phyloP scores from a whole-genome alignment of 257 asterid species.

The Buddleja alternifolia region DNA sequence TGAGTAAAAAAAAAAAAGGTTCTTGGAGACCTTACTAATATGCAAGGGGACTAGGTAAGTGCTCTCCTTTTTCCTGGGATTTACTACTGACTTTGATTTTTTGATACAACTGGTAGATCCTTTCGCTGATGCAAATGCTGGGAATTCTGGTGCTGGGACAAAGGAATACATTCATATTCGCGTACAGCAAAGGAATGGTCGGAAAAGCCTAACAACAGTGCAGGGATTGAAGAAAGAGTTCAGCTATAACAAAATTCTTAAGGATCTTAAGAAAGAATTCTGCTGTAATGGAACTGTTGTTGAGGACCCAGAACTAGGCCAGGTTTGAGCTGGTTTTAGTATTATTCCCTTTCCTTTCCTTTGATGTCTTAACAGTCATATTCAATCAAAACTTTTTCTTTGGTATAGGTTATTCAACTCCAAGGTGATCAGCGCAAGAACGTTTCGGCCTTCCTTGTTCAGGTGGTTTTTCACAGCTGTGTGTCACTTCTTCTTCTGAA shows the following conservation, averaged over 20 bases:
- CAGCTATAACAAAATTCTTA: slow-evolving; percentile 67
- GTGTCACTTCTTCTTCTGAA: neutral
- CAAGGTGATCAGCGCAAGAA: slow-evolving; percentile 91
- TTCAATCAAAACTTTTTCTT: neutral
- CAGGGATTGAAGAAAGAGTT: slow-evolving; percentile 62
- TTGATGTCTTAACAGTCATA: neutral
- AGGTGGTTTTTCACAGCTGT: slow-evolving; percentile 35
- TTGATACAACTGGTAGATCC: slow-evolving; percentile 37
- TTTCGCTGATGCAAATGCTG: slow-evolving; percentile 65
- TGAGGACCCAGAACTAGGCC: slow-evolving; percentile 89
- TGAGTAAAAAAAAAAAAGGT: too few relatives aligned
- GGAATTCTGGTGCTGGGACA: slow-evolving; percentile 56
- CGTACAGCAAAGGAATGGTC: slow-evolving; percentile 51
- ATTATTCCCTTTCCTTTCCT: neutral
- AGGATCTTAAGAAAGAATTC: slow-evolving; percentile 87
- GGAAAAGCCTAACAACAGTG: slow-evolving; percentile 58
- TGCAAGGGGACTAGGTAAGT: too few relatives aligned
- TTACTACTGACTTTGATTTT: neutral
- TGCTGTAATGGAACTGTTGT: slow-evolving; percentile 97
- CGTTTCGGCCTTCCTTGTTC: slow-evolving; percentile 71
- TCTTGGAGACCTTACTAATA: too few relatives aligned
- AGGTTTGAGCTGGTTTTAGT: slow-evolving; percentile 41
- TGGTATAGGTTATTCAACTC: slow-evolving; percentile 79
- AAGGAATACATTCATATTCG: slow-evolving; percentile 59
- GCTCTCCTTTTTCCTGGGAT: too few relatives aligned